Conservation (phyloP, 345 rosid species). For the Hevea brasiliensis region DNA sequence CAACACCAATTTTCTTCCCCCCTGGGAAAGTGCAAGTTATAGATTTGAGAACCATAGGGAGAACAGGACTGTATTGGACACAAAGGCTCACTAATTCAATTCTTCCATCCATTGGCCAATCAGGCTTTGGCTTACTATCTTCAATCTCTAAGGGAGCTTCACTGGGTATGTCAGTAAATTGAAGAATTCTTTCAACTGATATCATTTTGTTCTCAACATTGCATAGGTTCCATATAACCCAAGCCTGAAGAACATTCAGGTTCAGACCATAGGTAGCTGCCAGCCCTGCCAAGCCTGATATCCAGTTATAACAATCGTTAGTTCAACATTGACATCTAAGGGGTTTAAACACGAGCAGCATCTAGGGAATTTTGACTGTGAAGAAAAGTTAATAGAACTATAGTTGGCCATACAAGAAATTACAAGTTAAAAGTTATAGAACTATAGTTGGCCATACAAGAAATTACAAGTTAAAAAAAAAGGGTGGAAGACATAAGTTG, state of each 20-base stretch:
- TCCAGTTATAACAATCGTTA: slow-evolving; percentile 6
- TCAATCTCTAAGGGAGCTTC: slow-evolving; percentile 78
- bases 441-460: too few relatives aligned
- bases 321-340: background rate
- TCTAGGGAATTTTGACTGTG: too few relatives aligned
- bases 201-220: slow-evolving; percentile 71
- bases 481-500: too few relatives aligned
- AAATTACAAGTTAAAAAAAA: too few relatives aligned
- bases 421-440: too few relatives aligned
- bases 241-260: slow-evolving; percentile 61
- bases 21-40: slow-evolving; percentile 70
- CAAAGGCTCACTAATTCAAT: slow-evolving; percentile 40
- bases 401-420: too few relatives aligned
- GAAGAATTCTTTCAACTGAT: slow-evolving; percentile 85
- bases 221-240: slow-evolving; percentile 67
- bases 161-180: slow-evolving; percentile 58
- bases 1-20: slow-evolving; percentile 76
- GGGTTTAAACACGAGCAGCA: too few relatives aligned
- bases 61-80: slow-evolving; percentile 67
- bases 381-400: too few relatives aligned
- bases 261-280: slow-evolving; percentile 82
- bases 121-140: slow-evolving; percentile 42
- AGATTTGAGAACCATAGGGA: slow-evolving; percentile 81
- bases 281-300: slow-evolving; percentile 76
- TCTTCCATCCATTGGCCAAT: slow-evolving; percentile 72